Percentiles rank a stretch among this genome's conserved stretches.
Conservation (phyloP, 164 flowering plant species). For the Liquidambar formosana region DNA sequence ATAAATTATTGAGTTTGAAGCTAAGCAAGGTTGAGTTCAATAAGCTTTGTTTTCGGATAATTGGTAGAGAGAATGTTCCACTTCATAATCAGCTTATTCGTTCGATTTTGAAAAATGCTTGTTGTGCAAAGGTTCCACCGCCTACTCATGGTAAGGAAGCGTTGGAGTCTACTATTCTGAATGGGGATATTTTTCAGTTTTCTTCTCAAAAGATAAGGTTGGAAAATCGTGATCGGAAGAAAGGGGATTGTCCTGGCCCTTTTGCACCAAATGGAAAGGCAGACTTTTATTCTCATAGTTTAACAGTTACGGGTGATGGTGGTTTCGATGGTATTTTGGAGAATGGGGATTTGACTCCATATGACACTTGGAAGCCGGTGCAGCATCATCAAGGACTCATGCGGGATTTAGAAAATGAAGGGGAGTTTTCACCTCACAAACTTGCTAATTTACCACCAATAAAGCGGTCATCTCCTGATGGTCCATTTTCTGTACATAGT, state of each 20-base stretch:
- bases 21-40: conserved; percentile 77
- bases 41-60: conserved; percentile 54
- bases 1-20: conserved; percentile 71
- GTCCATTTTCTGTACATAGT: conserved; percentile 35
- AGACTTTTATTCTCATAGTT: conserved; percentile 41
- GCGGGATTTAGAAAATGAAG: conserved; percentile 53
- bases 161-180: conserved; percentile 36
- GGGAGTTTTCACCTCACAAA: conserved; percentile 29
- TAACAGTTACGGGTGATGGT: conserved; percentile 33
- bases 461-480: conserved; percentile 28
- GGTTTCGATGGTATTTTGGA: conserved; percentile 40
- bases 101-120: conserved; percentile 81
- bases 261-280: conserved; percentile 77
- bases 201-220: conserved; percentile 78
- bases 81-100: conserved; percentile 83
- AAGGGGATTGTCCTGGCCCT: conserved; percentile 67
- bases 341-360: conserved; percentile 60
- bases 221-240: conserved; percentile 54
- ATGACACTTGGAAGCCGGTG: conserved; percentile 58
- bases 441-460: conserved; percentile 31
- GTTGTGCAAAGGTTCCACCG: conserved; percentile 68
- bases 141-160: conserved; percentile 38
- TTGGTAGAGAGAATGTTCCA: conserved; percentile 78
- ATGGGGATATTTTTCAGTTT: conserved; percentile 63
- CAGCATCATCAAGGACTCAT: conserved; percentile 56